Evolutionary conservation across 2,329 filamentous ascomycete species (phyloP).

Genomic region (Pyrenochaeta sp.): DNA sequence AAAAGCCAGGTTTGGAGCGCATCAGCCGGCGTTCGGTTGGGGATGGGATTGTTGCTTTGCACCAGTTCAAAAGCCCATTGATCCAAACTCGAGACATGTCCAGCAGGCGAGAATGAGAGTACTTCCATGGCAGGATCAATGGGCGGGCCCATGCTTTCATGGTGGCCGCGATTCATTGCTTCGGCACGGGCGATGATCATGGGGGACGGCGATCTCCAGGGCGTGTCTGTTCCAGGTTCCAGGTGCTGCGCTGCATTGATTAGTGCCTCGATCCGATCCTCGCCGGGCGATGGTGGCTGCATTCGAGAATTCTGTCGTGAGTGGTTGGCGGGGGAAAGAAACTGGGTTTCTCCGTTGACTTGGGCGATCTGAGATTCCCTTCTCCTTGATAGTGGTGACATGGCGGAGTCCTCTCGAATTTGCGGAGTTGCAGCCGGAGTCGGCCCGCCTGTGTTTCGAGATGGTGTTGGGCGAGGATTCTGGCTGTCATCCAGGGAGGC

Average conservation of each 20-base stretch:
- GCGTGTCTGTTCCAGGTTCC: conserved; percentile 39
- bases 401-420: conserved; percentile 29
- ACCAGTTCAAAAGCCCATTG: conserved; percentile 49
- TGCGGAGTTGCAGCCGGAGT: conserved; percentile 28
- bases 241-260: conserved; percentile 49
- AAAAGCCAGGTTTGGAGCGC: conserved; percentile 48
- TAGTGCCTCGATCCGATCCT: conserved; percentile 47
- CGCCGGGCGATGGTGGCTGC: conserved; percentile 36
- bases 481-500: conserved; percentile 25
- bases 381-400: conserved; percentile 36
- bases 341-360: conserved; percentile 26
- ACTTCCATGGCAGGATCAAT: conserved; percentile 49
- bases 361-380: conserved; percentile 33
- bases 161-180: conserved; percentile 32
- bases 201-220: conserved; percentile 46
- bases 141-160: conserved; percentile 44
- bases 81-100: conserved; percentile 44
- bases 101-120: conserved; percentile 43
- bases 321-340: conserved; percentile 20
- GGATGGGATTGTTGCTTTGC: conserved; percentile 45
- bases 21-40: conserved; percentile 46
- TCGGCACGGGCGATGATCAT: conserved; percentile 36
- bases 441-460: conserved; percentile 25
- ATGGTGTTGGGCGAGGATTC: conserved; percentile 18
- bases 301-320: conserved; percentile 15